A percentile compares a stretch with the other conserved stretches of the same genome.
Conservation (phyloP, 805 yeast genomes). For the Saccharomycopsis lassenensis region DNA sequence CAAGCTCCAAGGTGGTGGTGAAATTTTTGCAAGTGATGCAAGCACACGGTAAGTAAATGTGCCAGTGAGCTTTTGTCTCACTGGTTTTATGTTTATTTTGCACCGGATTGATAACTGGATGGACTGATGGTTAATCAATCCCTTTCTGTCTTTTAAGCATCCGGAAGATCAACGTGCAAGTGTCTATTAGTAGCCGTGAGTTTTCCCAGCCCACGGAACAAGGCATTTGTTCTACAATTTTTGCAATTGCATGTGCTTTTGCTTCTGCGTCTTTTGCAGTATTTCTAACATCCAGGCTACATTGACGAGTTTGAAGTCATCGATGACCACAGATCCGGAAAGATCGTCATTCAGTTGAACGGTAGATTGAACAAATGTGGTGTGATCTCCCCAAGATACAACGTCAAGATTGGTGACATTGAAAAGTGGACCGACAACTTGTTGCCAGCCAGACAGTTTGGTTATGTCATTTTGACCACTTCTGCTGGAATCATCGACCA, state of each 20-base stretch:
- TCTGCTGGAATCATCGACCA: slow-evolving; percentile 99
- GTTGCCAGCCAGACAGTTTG: slow-evolving; percentile 98
- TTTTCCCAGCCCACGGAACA: background rate
- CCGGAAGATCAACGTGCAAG: slow-evolving; percentile 15
- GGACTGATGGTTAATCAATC: slow-evolving; percentile 18
- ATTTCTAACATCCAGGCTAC: slow-evolving; percentile 38
- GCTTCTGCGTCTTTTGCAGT: background rate
- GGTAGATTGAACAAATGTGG: slow-evolving; percentile 99
- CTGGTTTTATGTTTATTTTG: slow-evolving; percentile 1
- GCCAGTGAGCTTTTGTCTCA: background rate
- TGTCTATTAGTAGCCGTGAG: background rate
- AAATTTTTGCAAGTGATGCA: slow-evolving; percentile 94
- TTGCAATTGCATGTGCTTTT: background rate
- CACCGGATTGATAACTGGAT: slow-evolving; percentile 18
- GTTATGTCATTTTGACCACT: slow-evolving; percentile 94
- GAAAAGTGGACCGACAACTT: slow-evolving; percentile 98
- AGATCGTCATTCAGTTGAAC: slow-evolving; percentile 91
- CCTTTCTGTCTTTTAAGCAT: slow-evolving; percentile 18
- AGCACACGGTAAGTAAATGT: slow-evolving; percentile 49
- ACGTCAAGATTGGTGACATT: slow-evolving; percentile 87
- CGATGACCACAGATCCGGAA: slow-evolving; percentile 98
- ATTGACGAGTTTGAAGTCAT: slow-evolving; percentile 97
- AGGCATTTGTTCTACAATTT: background rate
- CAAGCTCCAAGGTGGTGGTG: slow-evolving; percentile 95
- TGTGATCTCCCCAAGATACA: slow-evolving; percentile 97